Base-by-base conservation (phyloP, 2,329 filamentous ascomycete genomes). In the Ophiostoma pallidulum region DNA sequence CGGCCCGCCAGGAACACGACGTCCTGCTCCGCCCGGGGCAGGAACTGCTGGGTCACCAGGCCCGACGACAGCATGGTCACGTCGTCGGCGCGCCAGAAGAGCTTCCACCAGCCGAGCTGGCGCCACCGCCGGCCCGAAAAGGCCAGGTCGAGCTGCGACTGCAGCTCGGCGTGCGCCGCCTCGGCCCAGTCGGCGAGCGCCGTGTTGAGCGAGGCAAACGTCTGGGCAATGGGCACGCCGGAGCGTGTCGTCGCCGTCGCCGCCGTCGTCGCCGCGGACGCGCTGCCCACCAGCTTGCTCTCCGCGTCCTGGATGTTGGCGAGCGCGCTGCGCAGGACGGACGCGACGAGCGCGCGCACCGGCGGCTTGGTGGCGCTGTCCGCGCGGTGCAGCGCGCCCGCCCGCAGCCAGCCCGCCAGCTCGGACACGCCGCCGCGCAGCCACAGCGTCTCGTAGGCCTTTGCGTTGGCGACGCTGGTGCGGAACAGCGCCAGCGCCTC, bases 21-120 rank as follows among this genome's bases (percentile, higher is more conserved):
- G 47, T 81, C 82, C 56, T 82, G 82, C 63, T 96, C 90, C 0
- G 90, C 83, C 4, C 76, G 76, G 0, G 81, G 77, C 4, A 98
- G 74, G 69, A 94, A 97, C 7, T 77, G 74, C 53, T 82, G 80
- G 51, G 78, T 76, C 3, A 96, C 70, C 51, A 96, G 83, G 56
- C 92, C 85, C 1, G 80, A 78, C 3, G 85, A 82, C 47, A 95
- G 80, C 74, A 91, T 84, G 3, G 80, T 79, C 10, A 96, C 87
- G 58, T 96, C 91, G 60, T 97, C 91, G 20, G 92, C 89, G 18
- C 88, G 80, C 89, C 89, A 95, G 61, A 95, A 89, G 0, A 97
- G 74, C 62, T 94, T 94, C 84, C 88, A 96, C 90, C 91, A 97
- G 14, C 81, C 76, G 4, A 95, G 71, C 53, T 85, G 83, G 22